Evolutionary conservation across 192 early-diverging fungal species (phyloP), one percentile per base, ranked within the genome.

Genomic region (Backusella luteola): DNA sequence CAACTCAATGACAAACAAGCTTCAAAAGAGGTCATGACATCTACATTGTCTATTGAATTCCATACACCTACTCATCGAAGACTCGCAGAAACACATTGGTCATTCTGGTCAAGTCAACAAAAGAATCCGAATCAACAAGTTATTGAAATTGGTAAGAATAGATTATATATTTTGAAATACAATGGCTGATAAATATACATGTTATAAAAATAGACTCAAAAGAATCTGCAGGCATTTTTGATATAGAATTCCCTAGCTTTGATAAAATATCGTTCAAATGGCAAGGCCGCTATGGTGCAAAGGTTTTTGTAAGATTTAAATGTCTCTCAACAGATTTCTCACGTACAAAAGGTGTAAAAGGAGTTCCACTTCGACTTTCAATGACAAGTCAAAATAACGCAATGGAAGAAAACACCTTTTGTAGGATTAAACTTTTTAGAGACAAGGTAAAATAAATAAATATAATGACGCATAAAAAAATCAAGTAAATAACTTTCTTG

Each of bases 241-340:
- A 79, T 46, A 36, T 79, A 34, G 23, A 44, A 26, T 74, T 53
- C 76, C 36, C 86, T 79, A 21, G 71, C 26, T 90, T 93, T 86
- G 91, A 93, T 78, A 83, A 89, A 9, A 88, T 92, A 26, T 79
- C 87, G 1, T 89, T 93, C 80, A 85, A 89, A 34, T 93, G 92
- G 92, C 85, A 90, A 42, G 88, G 90, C 14, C 80, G 84, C 26
- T 81, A 83, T 35, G 87, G 88, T 12, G 88, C 90, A 73, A 89
- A 90, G 59, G 82, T 93, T 23, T 85, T 86, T 81, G 76, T 92
- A 21, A 85, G 89, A 26, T 93, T 92, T 76, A 91, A 92, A 76
- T 92, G 90, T 74, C 79, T 93, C 32, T 93, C 92, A 1, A 93
- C 92, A 0, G 92, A 93, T 71, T 93, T 93, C 78, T 91, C 89